Evolutionary conservation across 257 asterid genomes (phyloP), one percentile per base, ranked within the genome.

Genomic region (Plantago elongata): DNA sequence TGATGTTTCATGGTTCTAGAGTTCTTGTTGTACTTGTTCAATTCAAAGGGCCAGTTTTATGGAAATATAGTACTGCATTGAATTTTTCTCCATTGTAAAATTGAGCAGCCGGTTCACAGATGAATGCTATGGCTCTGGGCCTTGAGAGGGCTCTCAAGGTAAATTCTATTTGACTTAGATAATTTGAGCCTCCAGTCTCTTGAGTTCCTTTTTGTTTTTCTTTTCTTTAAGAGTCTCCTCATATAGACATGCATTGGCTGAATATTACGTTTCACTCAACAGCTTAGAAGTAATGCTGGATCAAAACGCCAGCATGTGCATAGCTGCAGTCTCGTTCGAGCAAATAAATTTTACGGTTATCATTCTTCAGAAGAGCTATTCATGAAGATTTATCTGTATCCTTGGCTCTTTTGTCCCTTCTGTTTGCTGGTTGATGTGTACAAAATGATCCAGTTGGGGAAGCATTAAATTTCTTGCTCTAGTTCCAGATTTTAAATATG

Each of bases 351-450:
- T 66, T 92, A 92, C 63, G 98, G 98, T 54, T 86, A 83, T 79
- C 95, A 86, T 84, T 76, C 95, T 71, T 66, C 82, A 5, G 97
- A 92, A 73, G 97, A 92, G 74, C 85, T 86, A 30, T 92, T 92
- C 76, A 71, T 88, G 85, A 92, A 92, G 87, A 86, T 92, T 67
- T 84, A 81, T 77, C 77, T 92, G 98, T 92, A 92, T 92, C 98
- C 98, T 75, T 45, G 62, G 58, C 3, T 51, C 48, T 54, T 15
- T 45, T 49, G 38, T 57, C 38, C 27, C 46, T 34, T 34, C 34
- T 43, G 30, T 54, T 73, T 30, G 15, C 54, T 58, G 18, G n/a
- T 27, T 50, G 65, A 56, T 14, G 51, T 65, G 45, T 9, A 0
- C 5, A 7, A 34, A 34, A 34, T 34, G 7, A 34, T 34, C 8